Evolutionary conservation across 768 basidiomycete species (phyloP), one percentile per base, ranked within the genome.

Genomic region (Termitomyces sp.): DNA sequence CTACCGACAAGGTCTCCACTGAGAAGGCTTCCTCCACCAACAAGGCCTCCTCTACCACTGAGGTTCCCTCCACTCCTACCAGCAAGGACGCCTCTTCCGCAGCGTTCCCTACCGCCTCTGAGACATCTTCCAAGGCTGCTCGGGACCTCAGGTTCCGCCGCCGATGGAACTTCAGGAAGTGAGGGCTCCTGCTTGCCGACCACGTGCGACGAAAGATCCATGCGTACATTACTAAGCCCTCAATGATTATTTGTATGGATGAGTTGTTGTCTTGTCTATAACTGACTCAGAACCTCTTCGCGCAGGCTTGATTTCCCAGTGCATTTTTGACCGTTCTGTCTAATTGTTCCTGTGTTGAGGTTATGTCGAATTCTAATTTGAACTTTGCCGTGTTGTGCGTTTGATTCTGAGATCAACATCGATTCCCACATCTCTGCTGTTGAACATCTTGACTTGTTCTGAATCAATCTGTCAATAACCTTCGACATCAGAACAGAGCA

Each of bases 341-440:
- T 25, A 25, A 1, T 25, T 25, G 25, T 25, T 25, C 25, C 25
- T 25, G 25, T 25, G 25, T 58, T 65, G 60, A 66, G 58, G 57
- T 59, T 10, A n/a, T 45, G 10, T 52, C 55, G 38, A 48, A 57
- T 64, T 31, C 55, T 60, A 59, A 57, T 60, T 56, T 63, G 25
- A 56, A 38, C 17, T 48, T 14, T 32, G 32, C 49, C n/a, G 31
- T 32, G 14, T 58, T 25, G 15, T 25, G 37, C 11, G 51, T 54
- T 46, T 51, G 17, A 43, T 51, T 31, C 5, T 14, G 29, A 31
- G 12, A 32, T 32, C 1, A 8, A 2, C n/a, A 17, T 50, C 32
- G 7, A 50, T 49, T 17, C 7, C 31, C 14, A 31, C 12, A 34
- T 20, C 20, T 20, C 31, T 17, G 3, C 14, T 48, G 48, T 46